Base-by-base conservation (phyloP, 192 early-diverging fungal genomes). In the Neocallimastix lanati region DNA sequence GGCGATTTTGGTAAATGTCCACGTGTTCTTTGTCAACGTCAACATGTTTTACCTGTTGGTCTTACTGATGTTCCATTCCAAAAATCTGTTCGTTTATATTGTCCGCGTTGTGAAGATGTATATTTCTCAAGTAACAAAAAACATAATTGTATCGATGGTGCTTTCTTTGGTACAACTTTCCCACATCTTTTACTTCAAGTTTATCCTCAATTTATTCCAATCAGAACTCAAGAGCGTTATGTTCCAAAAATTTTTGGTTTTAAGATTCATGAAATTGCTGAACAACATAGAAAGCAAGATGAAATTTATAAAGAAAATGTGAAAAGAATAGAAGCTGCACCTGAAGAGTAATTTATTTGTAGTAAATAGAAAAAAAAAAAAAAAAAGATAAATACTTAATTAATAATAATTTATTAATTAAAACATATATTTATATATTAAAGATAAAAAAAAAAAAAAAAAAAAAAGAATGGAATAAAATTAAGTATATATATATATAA, bases 221-320 rank as follows among this genome's bases (percentile, higher is more conserved):
- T 88, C 6, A 93, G 94, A 81, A 86, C 86, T 28, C 87, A 87
- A 28, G 94, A 95, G 79, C 91, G 95, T 76, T 97, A 97, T 82
- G 90, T 96, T 50, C 98, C 98, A n/a, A 90, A 90, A 76, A 98
- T 99, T 76, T 99, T 99, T 90, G 98, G 98, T 13, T 99, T 99
- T 88, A 94, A 93, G 80, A 85, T 99, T 40, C 95, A 99, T 84
- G 86, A 88, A 28, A 90, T 90, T 29, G 94, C 96, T 28, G 90
- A 93, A 80, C 93, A 94, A 81, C 95, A 97, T 81, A 86, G 96
- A 82, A 92, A 90, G 88, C 98, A 97, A 89, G 94, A 98, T 83
- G 88, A 91, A 78, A 80, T 94, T 82, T 87, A 92, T 67, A 92
- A 95, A 83, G 87, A 92, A 81, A 89, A 92, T 76, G 82, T 85